Evolutionary conservation across 2,329 filamentous ascomycete species (phyloP), one percentile per base, ranked within the genome.

Genomic region (Coleophoma cylindrospora): DNA sequence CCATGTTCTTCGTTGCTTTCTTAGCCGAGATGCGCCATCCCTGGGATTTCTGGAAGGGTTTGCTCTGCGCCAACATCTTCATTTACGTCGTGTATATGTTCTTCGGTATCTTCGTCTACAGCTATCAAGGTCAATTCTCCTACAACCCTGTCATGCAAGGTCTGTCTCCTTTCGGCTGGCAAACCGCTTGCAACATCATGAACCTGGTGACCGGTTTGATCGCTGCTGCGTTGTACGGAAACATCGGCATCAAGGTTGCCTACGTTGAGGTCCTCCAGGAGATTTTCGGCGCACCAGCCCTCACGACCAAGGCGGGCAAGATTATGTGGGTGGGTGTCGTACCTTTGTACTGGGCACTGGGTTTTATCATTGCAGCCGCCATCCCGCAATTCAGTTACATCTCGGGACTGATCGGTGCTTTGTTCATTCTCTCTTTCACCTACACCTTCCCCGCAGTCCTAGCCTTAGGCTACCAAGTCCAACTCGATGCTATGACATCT

Each of bases 391-490:
- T 78, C 51, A 69, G 68, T 10, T 70, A 69, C 43, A 62, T 79
- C 40, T 66, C 70, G 21, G 70, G 70, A 3, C 66, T 83, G 40
- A 72, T 82, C 19, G 74, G 72, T 3, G 77, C 78, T 2, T 62
- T 79, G 2, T 79, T 74, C 57, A 78, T 81, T 50, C 61, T 83
- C 47, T 74, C 80, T 51, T 81, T 83, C 64, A 78, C 75, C 3
- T 84, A 83, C 63, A 80, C 76, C 2, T 76, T 83, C 58, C 77
- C 79, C 0, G 74, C 77, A 1, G 59, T 78, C 44, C 62, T 80
- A 40, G 71, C 69, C 22, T 54, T 80, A 9, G 72, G 68, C 1
- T 76, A 67, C 60, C 67, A 70, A 52, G 61, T 73, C 47, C 68
- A 74, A 53, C 69, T 70, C 33, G 70, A 74, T 48, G 70, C 76